Conservation (phyloP, 1,284 basidiomycete genomes). For the Rhodotorula sp. region DNA sequence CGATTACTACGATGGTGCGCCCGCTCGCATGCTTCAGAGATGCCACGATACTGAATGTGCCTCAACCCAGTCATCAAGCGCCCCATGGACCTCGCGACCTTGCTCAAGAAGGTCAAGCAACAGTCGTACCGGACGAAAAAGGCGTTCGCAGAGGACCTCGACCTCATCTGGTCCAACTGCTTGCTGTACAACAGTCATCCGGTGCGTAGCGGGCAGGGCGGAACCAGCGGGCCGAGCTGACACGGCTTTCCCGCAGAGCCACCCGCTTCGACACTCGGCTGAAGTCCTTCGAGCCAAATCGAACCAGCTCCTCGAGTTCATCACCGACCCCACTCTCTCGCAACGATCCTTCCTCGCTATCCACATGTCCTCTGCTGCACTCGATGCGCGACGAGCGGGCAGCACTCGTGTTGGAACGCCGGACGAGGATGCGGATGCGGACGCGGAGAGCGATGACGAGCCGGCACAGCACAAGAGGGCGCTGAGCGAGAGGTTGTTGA, state of each 20-base stretch:
- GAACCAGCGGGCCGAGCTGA: background rate
- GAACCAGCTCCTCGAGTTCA: conserved; percentile 75
- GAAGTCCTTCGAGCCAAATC: conserved; percentile 73
- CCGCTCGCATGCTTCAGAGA: too few relatives aligned
- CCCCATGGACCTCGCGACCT: conserved; percentile 89
- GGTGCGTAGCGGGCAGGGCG: conserved; percentile 54
- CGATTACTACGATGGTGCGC: conserved; percentile 86
- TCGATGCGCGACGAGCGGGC: conserved; percentile 12
- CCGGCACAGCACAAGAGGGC: conserved; percentile 20
- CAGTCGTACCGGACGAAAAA: conserved; percentile 85
- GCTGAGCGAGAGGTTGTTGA: conserved; percentile 25
- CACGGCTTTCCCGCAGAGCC: conserved; percentile 53
- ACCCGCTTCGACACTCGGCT: conserved; percentile 76
- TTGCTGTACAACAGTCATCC: conserved; percentile 85
- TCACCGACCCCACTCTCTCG: conserved; percentile 64
- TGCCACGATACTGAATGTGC: too few relatives aligned
- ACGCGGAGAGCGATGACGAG: conserved; percentile 38
- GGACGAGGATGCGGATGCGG: conserved; percentile 34
- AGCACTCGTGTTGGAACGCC: conserved; percentile 20
- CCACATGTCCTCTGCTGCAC: conserved; percentile 2
- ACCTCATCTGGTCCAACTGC: conserved; percentile 96
- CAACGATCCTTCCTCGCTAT: conserved; percentile 23
- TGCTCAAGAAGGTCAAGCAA: conserved; percentile 73
- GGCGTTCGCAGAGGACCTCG: conserved; percentile 88
- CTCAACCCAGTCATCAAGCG: conserved; percentile 65